Base-by-base conservation (phyloP, 2,329 filamentous ascomycete species). In the Ilyonectria destructans region DNA sequence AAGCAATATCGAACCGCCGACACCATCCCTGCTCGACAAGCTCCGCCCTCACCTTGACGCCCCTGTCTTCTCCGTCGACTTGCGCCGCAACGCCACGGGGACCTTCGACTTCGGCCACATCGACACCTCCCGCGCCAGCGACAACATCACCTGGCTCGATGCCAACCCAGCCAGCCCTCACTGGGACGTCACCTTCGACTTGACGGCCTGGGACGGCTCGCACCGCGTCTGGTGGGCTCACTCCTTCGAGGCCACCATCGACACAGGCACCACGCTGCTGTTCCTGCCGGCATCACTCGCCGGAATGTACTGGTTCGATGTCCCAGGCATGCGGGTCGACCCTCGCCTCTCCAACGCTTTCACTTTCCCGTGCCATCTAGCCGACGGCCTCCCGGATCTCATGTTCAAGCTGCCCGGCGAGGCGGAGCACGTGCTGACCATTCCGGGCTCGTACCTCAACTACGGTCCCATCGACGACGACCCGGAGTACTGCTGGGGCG, bases 261-360 rank as follows among this genome's bases (percentile, higher is more conserved):
- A 94, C 79, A 93, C 92, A 3, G 91, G 91, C 26, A 92, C 90
- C 4, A 90, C 91, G 1, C 83, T 93, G 60, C 83, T 93, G 77
- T 86, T 93, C 57, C 81, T 91, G 29, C 86, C 88, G 33, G 81
- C 85, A 17, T 80, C 84, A 9, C 81, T 92, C n/a, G 88, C 87
- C 2, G 77, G 84, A 31, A 83, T 84, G 37, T 94, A 93, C 81
- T 93, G 91, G 81, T 77, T 77, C 33, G 78, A 84, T 55, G 87
- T 92, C 3, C 75, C 84, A 0, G 83, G 85, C 9, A 87, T 90
- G 9, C 78, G 82, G 13, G 81, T 89, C 76, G 85, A 85, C 56
- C 78, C 80, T 7, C 74, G 77, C 26, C 64, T 79, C 54, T 79
- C 81, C 15, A 85, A 85, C 56, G 83, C 87, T 1, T 90, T 86